phyloP scores from a whole-genome alignment of 192 early-diverging fungal genomes.

The Hyaloraphidium curvatum region DNA sequence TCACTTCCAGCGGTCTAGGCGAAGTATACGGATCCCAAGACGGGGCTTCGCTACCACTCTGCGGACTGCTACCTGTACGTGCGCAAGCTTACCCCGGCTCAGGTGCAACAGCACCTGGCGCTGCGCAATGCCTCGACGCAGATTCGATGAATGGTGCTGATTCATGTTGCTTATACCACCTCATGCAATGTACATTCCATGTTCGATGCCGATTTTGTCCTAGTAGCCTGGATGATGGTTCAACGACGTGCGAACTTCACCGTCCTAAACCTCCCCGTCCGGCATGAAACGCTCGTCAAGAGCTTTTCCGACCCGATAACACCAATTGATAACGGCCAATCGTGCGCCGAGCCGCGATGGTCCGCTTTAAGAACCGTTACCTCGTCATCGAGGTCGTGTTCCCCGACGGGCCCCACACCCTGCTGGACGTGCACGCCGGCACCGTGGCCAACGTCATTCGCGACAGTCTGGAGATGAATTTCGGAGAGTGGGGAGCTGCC shows the following conservation, averaged over 20 bases:
- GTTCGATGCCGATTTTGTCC: no score
- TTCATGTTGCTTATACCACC: no score
- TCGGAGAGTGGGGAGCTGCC: no score
- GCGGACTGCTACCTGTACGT: slow-evolving; percentile 63
- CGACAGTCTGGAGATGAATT: slow-evolving; percentile 9
- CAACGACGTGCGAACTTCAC: no score
- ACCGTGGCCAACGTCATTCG: slow-evolving; percentile 5
- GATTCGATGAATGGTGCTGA: no score
- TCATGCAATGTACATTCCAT: no score
- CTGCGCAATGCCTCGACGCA: slow-evolving; percentile 42
- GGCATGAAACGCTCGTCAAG: no score
- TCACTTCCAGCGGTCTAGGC: neutral
- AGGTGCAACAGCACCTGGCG: slow-evolving; percentile 62
- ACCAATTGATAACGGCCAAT: no score
- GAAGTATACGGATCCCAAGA: slow-evolving; percentile 72
- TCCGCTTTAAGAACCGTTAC: slow-evolving; percentile 20
- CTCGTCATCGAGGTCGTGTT: slow-evolving; percentile 11
- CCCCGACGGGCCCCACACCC: neutral
- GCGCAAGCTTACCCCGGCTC: slow-evolving; percentile 43
- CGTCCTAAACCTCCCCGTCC: no score
- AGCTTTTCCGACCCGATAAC: no score
- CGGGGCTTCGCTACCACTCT: slow-evolving; percentile 58
- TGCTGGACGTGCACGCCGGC: slow-evolving; percentile 4
- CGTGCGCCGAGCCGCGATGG: no score
- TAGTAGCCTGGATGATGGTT: no score